Percentiles rank a stretch among this genome's conserved stretches.
These are phyloP conservation scores for Pythium rhizo-oryzae DNA, from an alignment of 352 stramenopile genomes.

Conservation along the genomic window DNA sequence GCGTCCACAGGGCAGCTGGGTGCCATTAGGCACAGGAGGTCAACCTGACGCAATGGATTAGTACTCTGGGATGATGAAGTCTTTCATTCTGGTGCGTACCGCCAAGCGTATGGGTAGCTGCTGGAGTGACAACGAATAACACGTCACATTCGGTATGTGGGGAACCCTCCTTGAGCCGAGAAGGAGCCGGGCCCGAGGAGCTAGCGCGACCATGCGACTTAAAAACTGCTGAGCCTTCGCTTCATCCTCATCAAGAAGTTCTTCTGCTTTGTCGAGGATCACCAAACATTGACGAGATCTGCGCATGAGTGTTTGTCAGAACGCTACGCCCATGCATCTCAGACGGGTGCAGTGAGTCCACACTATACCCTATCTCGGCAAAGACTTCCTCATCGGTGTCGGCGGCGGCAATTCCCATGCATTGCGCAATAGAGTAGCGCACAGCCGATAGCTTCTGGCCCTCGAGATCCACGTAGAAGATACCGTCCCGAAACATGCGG, in stretches of 20 bases:
- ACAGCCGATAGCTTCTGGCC: conserved; percentile 79
- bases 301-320: background rate
- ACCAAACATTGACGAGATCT: conserved; percentile 74
- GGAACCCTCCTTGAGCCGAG: conserved; percentile 73
- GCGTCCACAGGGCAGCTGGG: conserved; percentile 56
- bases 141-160: conserved; percentile 71
- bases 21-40: conserved; percentile 65
- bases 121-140: conserved; percentile 73
- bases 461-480: conserved; percentile 85
- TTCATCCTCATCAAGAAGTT: conserved; percentile 77
- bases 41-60: conserved; percentile 40
- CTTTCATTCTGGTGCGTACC: conserved; percentile 31
- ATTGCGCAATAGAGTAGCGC: conserved; percentile 78
- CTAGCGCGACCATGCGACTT: conserved; percentile 61
- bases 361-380: conserved; percentile 56
- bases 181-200: conserved; percentile 66
- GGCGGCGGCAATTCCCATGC: conserved; percentile 68
- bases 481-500: conserved; percentile 70
- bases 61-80: background rate
- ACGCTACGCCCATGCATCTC: background rate
- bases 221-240: conserved; percentile 69
- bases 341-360: background rate
- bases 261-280: conserved; percentile 80
- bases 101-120: conserved; percentile 69
- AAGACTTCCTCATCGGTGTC: conserved; percentile 81